Conservation (phyloP, 148 eudicot genomes). For the Chenopodium suecicum region DNA sequence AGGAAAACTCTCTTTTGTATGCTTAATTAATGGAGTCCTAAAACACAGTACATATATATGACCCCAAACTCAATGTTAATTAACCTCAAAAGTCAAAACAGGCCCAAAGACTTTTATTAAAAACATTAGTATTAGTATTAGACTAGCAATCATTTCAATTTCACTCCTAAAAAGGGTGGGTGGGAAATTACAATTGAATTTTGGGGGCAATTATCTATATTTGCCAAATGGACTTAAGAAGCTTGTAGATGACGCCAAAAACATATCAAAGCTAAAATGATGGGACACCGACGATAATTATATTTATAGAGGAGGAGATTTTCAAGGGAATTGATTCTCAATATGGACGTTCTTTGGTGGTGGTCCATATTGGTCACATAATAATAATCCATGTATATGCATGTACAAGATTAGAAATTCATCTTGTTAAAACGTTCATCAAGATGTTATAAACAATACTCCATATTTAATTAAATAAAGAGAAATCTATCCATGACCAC, state of each 20-base stretch:
- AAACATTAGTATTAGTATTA: no score
- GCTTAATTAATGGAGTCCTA: no score
- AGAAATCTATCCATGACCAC: background rate
- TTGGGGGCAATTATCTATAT: background rate
- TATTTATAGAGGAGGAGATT: background rate
- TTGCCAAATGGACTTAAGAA: background rate
- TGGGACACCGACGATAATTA: background rate
- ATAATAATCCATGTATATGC: background rate
- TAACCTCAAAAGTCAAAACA: no score
- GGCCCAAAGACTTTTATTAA: no score
- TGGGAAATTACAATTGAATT: background rate
- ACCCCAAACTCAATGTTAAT: no score
- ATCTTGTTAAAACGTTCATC: background rate
- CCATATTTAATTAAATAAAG: background rate
- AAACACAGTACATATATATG: no score
- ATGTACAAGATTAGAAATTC: background rate
- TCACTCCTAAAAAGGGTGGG: background rate
- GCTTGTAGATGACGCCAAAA: conserved; percentile 6
- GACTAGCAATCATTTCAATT: no score
- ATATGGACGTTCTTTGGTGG: background rate
- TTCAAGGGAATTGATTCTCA: background rate
- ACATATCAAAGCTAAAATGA: background rate
- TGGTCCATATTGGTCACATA: conserved; percentile 4
- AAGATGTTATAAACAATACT: no score
- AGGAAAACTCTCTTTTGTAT: no score